Evolutionary conservation across 2,329 filamentous ascomycete species (phyloP).

Genomic region (Curvularia verruculosa): DNA sequence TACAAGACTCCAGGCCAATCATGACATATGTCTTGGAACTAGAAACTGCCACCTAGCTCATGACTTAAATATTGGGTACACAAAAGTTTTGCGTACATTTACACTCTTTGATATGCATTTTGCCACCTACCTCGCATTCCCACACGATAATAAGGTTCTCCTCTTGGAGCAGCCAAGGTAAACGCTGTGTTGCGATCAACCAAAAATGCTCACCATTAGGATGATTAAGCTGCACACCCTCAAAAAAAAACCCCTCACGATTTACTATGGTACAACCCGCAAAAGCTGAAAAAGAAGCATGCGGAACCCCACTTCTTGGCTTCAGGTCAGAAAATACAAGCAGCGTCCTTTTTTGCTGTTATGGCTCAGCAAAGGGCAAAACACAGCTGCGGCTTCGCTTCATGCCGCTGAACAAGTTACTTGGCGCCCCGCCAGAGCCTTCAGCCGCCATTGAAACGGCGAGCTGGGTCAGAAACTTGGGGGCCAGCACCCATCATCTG

Average conservation of each 20-base stretch:
- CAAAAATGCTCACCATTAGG: background rate
- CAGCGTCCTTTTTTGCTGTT: background rate
- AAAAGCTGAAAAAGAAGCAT: background rate
- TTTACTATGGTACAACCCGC: background rate
- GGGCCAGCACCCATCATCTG: constrained; percentile 11
- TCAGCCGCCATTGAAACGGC: constrained; percentile 19
- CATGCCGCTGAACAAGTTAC: constrained; percentile 13
- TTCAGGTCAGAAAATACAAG: background rate
- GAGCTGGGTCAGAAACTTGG: constrained; percentile 12
- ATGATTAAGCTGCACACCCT: background rate
- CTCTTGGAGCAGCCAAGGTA: background rate
- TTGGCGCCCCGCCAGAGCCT: constrained; percentile 13
- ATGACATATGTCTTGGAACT: background rate
- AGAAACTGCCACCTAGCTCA: background rate
- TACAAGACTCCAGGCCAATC: background rate
- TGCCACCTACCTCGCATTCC: background rate
- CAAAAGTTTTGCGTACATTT: background rate
- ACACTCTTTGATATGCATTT: background rate
- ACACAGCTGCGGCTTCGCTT: constrained; percentile 4
- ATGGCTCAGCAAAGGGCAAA: background rate
- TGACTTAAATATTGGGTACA: background rate
- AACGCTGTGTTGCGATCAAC: background rate
- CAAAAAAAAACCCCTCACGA: background rate
- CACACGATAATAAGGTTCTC: background rate
- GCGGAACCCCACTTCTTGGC: background rate